Percentiles rank a stretch among this genome's conserved stretches.
These are phyloP conservation scores for Cladosporium velox DNA, from an alignment of 2,329 filamentous ascomycete species.

Conservation along the genomic window DNA sequence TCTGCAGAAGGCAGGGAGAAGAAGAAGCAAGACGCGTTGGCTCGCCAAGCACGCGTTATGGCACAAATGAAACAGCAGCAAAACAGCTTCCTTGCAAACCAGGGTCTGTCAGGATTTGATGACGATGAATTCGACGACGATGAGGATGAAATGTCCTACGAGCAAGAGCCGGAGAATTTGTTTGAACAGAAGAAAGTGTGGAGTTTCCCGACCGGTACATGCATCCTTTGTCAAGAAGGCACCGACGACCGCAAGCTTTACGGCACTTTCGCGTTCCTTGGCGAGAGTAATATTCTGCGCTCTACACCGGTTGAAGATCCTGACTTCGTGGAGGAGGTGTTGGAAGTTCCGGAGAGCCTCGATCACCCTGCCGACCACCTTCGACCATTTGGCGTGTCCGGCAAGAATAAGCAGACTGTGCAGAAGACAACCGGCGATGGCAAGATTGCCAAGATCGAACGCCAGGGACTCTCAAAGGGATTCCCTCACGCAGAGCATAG, in stretches of 20 bases:
- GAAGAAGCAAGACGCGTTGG: slow-evolving; percentile 88
- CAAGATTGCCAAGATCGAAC: slow-evolving; percentile 69
- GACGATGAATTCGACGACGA: slow-evolving; percentile 76
- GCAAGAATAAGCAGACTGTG: slow-evolving; percentile 77
- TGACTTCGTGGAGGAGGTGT: slow-evolving; percentile 81
- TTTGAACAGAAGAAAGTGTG: slow-evolving; percentile 69
- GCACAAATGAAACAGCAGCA: slow-evolving; percentile 98
- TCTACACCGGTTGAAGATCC: slow-evolving; percentile 81
- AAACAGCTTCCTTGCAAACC: slow-evolving; percentile 87
- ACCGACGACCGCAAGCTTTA: slow-evolving; percentile 86
- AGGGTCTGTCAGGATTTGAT: slow-evolving; percentile 86
- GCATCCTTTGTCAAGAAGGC: slow-evolving; percentile 95
- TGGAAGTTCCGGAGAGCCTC: slow-evolving; percentile 74
- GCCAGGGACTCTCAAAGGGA: slow-evolving; percentile 84
- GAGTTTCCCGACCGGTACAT: slow-evolving; percentile 90
- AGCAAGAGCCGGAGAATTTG: slow-evolving; percentile 60
- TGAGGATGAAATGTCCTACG: slow-evolving; percentile 61
- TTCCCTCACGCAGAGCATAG: slow-evolving; percentile 65
- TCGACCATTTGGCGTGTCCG: slow-evolving; percentile 86
- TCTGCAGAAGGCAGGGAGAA: slow-evolving; percentile 68
- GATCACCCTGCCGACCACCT: slow-evolving; percentile 81
- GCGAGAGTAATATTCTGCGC: slow-evolving; percentile 80
- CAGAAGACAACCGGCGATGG: slow-evolving; percentile 75
- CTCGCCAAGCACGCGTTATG: slow-evolving; percentile 91
- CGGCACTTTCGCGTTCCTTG: slow-evolving; percentile 88